A percentile compares a stretch with the other conserved stretches of the same genome.
Conservation (phyloP, 768 basidiomycete genomes). For the Suillus fuscotomentosus region DNA sequence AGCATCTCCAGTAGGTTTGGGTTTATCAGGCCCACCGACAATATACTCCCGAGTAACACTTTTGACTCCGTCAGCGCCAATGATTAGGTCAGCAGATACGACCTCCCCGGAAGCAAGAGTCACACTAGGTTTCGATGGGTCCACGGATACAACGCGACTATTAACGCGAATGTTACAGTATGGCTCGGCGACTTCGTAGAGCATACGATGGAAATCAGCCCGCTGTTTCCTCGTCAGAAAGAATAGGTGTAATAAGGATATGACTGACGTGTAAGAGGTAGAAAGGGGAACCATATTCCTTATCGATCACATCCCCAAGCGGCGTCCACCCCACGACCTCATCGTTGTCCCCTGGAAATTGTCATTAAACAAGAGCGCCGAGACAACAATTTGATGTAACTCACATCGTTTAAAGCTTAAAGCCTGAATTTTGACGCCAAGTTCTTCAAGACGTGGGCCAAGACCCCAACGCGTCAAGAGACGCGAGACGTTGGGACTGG, state of each 20-base stretch:
- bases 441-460: slow-evolving; percentile 35
- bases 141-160: slow-evolving; percentile 34
- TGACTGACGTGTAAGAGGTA: slow-evolving; percentile 33
- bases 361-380: background rate
- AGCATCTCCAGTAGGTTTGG: slow-evolving; percentile 59
- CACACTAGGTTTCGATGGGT: slow-evolving; percentile 32
- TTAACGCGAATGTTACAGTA: slow-evolving; percentile 36
- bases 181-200: slow-evolving; percentile 35
- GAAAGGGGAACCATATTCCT: slow-evolving; percentile 33
- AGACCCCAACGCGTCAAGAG: slow-evolving; percentile 54
- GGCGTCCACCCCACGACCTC: slow-evolving; percentile 35
- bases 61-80: slow-evolving; percentile 55
- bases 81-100: slow-evolving; percentile 42
- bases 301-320: slow-evolving; percentile 34
- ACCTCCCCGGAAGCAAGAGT: slow-evolving; percentile 43
- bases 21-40: slow-evolving; percentile 44
- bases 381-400: background rate
- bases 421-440: slow-evolving; percentile 38
- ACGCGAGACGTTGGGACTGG: slow-evolving; percentile 40
- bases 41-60: slow-evolving; percentile 48
- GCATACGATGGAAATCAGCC: slow-evolving; percentile 45
- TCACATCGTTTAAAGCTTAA: slow-evolving; percentile 44
- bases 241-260: background rate
- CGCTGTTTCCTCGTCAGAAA: slow-evolving; percentile 23
- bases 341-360: slow-evolving; percentile 28